A percentile compares a stretch with the other conserved stretches of the same genome.
phyloP scores from a whole-genome alignment of 2,329 filamentous ascomycete species.

The Blastomyces gilchristii region DNA sequence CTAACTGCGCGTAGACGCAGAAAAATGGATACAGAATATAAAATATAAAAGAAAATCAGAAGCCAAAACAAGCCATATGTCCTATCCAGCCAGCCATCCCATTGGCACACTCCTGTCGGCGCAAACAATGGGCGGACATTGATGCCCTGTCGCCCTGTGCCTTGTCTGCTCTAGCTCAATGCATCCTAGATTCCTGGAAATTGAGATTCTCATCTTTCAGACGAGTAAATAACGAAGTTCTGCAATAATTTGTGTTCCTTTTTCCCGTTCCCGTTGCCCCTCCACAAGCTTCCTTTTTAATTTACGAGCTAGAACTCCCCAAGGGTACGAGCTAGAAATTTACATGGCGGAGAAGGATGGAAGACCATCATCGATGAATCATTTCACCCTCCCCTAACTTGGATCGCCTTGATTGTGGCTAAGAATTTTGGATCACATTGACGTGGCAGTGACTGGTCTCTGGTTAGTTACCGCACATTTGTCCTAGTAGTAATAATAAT shows the following conservation, averaged over 20 bases:
- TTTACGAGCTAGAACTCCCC: background rate
- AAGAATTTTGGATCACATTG: constrained; percentile 1
- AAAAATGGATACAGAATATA: too few species aligned
- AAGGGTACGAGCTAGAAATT: background rate
- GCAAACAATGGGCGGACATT: too few species aligned
- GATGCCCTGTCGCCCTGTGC: background rate
- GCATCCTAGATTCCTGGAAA: constrained; percentile 1
- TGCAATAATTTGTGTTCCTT: too few species aligned
- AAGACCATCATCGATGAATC: background rate
- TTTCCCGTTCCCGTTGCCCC: background rate
- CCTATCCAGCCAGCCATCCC: background rate
- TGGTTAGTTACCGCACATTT: background rate
- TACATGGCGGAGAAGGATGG: background rate
- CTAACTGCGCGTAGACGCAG: background rate
- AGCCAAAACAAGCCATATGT: background rate
- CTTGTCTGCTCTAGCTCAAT: background rate
- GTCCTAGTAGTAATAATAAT: background rate
- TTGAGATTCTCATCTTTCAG: background rate
- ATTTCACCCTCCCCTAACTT: background rate
- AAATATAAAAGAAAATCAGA: background rate
- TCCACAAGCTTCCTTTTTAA: background rate
- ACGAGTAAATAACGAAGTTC: background rate
- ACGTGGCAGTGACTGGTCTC: background rate
- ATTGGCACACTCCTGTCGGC: background rate
- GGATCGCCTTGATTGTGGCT: background rate